Base-by-base conservation (phyloP, 2,329 filamentous ascomycete genomes). In the Alternaria brassicae region DNA sequence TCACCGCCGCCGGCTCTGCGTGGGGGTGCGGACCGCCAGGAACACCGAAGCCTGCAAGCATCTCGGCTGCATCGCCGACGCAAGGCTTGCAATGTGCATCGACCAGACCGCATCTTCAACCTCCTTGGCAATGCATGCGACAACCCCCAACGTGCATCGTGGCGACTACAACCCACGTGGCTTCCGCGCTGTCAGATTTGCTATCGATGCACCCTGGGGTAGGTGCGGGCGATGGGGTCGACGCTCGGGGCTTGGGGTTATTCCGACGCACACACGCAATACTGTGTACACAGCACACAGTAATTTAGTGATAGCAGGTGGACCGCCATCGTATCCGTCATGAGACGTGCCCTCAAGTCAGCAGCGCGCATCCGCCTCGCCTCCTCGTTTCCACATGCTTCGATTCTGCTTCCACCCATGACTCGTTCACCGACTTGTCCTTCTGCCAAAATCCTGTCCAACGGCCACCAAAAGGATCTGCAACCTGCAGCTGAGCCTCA, bases 401-500 rank as follows among this genome's bases (percentile, higher is more conserved):
- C 37, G n/a, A 44, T 27, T 12, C 51, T 36, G 44, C 19, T 34
- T 32, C 51, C 28, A 9, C 40, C 36, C 32, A 49, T 57, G 54
- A 58, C 56, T 58, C 56, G 56, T 58, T 58, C 56, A 58, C 56
- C 56, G 56, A 58, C 56, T 58, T 54, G 32, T 54, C 49, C 34
- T 45, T 32, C 15, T 36, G 27, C 41, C 50, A 53, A 34, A 28
- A 58, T 49, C 28, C 19, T 41, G 36, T 40, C 25, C 53, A 58
- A 58, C 56, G 56, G 56, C 56, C 56, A 58, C 56, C 56, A 58
- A 58, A 58, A 36, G n/a, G 56, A 58, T 58, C 56, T 58, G 42
- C 56, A 36, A 28, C 42, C 34, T 54, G 50, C 56, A 58, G 50
- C 36, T 54, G 41, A 54, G 56, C 56, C 56, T 58, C 56, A 58